Evolutionary conservation across 1,284 basidiomycete genomes (phyloP), one percentile per base, ranked within the genome.

Genomic region (Ustilago bromivora): DNA sequence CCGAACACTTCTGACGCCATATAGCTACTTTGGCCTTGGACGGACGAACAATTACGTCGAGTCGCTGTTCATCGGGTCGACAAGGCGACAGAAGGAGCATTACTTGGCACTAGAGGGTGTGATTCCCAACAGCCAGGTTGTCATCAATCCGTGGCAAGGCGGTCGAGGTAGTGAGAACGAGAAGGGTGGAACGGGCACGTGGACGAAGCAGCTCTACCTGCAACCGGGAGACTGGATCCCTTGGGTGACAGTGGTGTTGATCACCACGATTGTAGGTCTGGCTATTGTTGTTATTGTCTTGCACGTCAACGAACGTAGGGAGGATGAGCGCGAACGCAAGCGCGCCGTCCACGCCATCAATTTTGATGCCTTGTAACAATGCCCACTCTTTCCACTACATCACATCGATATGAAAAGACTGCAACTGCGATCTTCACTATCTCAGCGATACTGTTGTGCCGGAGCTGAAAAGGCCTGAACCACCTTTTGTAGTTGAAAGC

Each of bases 41-140:
- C 91, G 97, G 51, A 99, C 96, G n/a, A 99, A 99, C 88, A 99
- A 99, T 87, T 99, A 99, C 87, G 94, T 99, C 82, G 97, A 99
- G 81, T 86, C 87, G 52, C 81, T 88, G 61, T 82, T 78, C 53
- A 80, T 84, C 54, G 85, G 80, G 23, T 79, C 76, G 47, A 83
- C 84, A 35, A 66, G 80, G n/a, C 59, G 82, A 32, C 91, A 93
- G 76, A 87, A 89, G 5, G 86, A 91, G 53, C 93, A 97, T 83
- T 93, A 89, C 77, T 93, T 96, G 84, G 92, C 92, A 80, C 92
- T 99, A 89, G 97, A 99, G 84, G 95, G 96, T 34, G 92, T 99
- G 17, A 95, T 99, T 52, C 97, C 97, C 0, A 99, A 99, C 86
- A 96, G 94, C 5, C 95, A 96, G 82, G 91, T 99, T 9, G 92